Evolutionary conservation across 139 green algal species (phyloP), one percentile per base, ranked within the genome.

Genomic region (Closterium sp.): DNA sequence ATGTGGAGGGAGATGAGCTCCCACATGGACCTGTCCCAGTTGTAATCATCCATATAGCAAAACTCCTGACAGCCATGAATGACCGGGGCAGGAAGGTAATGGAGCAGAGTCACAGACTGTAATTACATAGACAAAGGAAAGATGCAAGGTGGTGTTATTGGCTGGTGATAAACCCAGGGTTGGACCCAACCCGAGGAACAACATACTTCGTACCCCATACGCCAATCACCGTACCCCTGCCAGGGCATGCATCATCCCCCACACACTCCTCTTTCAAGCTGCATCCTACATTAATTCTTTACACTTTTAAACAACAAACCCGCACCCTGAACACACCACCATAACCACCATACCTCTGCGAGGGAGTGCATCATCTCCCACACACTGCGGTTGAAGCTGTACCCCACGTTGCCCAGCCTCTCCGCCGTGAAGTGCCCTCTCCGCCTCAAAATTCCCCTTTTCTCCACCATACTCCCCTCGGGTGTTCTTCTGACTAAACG

Each of bases 11-110:
- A 29, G 24, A 92, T 62, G 9, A 85, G 24, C 79, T 13, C 28
- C 90, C 24, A 91, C 50, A 93, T 34, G n/a, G 91, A 94, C 31
- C 90, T 30, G 91, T 94, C 91, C 91, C 91, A 94, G 31, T 94
- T 94, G 89, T 94, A 94, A 45, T 94, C 91, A 30, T 94, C 89
- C 27, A 93, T 91, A 6, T n/a, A 62, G 30, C 91, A 94, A 62
- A 94, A 94, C 32, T 30, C 38, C 30, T 38, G 89, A 79, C 17
- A 79, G 4, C 62, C 17, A 79, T 24, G 17, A 79, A 79, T 17
- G 7, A 11, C 38, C 38, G n/a, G n/a, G n/a, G n/a, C n/a, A 50
- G 38, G 38, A 0, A 9, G 7, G 38, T 7, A 11, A 50, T 50
- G 13, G 38, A 50, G 38, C 38, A 13, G 38, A 50, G 38, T 50